Base-by-base conservation (phyloP, 352 stramenopile genomes). In the Pythium pyrilobum region DNA sequence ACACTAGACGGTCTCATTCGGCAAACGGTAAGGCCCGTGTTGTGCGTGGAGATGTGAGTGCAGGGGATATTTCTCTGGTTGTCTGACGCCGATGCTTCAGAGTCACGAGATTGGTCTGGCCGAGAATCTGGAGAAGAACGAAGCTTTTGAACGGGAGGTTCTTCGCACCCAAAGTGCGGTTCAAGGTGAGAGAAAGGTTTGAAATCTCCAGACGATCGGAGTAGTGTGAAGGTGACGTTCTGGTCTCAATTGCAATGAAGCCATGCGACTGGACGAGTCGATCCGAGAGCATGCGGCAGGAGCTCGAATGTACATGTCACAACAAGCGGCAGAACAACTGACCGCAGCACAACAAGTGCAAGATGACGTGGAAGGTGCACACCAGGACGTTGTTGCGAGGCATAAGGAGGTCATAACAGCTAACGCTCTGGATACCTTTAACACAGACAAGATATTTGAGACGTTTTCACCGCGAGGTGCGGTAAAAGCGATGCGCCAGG, bases 91-190 rank as follows among this genome's bases (percentile, higher is more conserved):
- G 7, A 32, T 27, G 29, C 5, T 27, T 42, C 9, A 92, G 81
- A 75, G 56, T 8, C 79, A 89, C 33, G 79, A 90, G 59, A 82
- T 92, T 25, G 73, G 84, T 43, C 57, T 92, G 42, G 67, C 76
- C 0, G 70, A 88, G 48, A 90, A 77, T 40, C 49, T 92, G 43
- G 81, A 87, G 52, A 81, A 85, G 27, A 90, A 90, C 38, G 81
- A 92, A 56, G 63, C 71, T 12, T 83, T 76, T 28, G 79, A 89
- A 47, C 67, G 81, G 23, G 67, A 87, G 20, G 37, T 89, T 1
- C 25, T 89, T 39, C 76, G 81, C 6, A 73, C 60, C 7, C 76
- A 89, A 37, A 82, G 59, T 40, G 52, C 49, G 2, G 64, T 69
- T 16, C 69, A 87, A 74, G 66, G 80, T 87, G 47, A 20, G 34